Evolutionary conservation across 1,139 yeast genomes (phyloP).

Genomic region (Nadsonia starkeyi-henricii): DNA sequence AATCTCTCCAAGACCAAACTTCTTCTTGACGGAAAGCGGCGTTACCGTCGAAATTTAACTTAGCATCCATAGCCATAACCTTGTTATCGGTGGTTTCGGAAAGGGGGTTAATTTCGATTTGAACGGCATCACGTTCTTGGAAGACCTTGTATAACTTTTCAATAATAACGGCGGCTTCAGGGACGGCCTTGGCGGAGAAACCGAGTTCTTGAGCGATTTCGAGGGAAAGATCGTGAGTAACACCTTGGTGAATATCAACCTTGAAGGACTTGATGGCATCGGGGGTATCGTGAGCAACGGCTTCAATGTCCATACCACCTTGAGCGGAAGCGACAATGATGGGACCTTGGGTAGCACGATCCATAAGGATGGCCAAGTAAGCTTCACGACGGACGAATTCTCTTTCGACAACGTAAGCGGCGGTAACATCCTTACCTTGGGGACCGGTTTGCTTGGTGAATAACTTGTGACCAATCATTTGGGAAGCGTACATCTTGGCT

Average conservation of each 20-base stretch:
- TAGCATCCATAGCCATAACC: constrained; percentile 98
- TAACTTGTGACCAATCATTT: constrained; percentile 85
- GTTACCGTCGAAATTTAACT: constrained; percentile 93
- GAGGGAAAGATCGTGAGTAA: constrained; percentile 62
- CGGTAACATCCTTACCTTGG: constrained; percentile 93
- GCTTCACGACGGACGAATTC: constrained; percentile 91
- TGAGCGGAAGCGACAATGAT: constrained; percentile 91
- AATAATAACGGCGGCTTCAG: constrained; percentile 79
- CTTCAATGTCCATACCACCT: constrained; percentile 99
- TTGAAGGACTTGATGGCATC: constrained; percentile 83
- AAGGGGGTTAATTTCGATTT: constrained; percentile 96
- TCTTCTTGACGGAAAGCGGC: constrained; percentile 92
- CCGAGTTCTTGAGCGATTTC: constrained; percentile 73
- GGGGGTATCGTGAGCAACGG: constrained; percentile 89
- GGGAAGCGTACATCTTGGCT: constrained; percentile 72
- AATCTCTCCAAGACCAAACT: constrained; percentile 92
- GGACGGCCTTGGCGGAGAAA: constrained; percentile 62
- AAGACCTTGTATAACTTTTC: constrained; percentile 81
- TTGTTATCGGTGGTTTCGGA: constrained; percentile 84
- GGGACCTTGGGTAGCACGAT: constrained; percentile 81
- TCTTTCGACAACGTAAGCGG: constrained; percentile 91
- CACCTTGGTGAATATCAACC: constrained; percentile 64
- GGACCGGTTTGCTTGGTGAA: constrained; percentile 98
- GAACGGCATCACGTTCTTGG: constrained; percentile 87
- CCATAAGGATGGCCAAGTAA: constrained; percentile 87